Base-by-base conservation (phyloP, 108 stramenopile genomes). In the Discostella pseudostelligera region DNA sequence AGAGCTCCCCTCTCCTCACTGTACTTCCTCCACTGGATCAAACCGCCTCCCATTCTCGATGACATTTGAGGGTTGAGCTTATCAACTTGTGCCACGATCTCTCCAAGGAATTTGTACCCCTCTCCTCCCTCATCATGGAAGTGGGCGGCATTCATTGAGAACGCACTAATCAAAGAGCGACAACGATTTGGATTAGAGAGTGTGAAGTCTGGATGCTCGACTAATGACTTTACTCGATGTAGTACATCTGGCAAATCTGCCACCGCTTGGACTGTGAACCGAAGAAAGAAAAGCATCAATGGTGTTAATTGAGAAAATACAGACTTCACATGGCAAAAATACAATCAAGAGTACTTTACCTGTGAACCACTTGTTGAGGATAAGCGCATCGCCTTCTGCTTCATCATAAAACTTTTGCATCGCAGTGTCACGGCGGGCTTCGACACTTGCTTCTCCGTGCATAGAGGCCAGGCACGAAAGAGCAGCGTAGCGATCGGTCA, bases 401-500 rank as follows among this genome's bases (percentile, higher is more conserved):
- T 77, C 78, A 45, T 82, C 56, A 35, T 81, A 69, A 37, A 85
- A 87, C 40, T 73, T 82, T 46, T 80, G 65, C 43, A 80, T 44
- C 32, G 78, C 81, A 20, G 75, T 57, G 11, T 73, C 62, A 8
- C 75, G 59, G 10, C 64, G 64, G 17, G 57, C 42, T 19, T 64
- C 54, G 36, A 76, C 56, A 16, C 39, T 39, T 17, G 58, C 73
- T 56, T 83, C 73, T 40, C 70, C 80, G 28, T 49, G 64, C 82
- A 79, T 81, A 16, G 65, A 85, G 17, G 59, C 67, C 36, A 95
- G 72, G 55, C 57, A 65, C 3, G 66, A 44, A n/a, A 91, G 56
- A 16, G 91, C 89, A 19, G 83, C 71, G 21, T 84, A 62, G 43
- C 68, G 81, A 61, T 95, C 90, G 6, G 88, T 93, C 92, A 93